Evolutionary conservation across 176 grass and related monocot genomes (phyloP).

Genomic region (Calamus simplicifolius): DNA sequence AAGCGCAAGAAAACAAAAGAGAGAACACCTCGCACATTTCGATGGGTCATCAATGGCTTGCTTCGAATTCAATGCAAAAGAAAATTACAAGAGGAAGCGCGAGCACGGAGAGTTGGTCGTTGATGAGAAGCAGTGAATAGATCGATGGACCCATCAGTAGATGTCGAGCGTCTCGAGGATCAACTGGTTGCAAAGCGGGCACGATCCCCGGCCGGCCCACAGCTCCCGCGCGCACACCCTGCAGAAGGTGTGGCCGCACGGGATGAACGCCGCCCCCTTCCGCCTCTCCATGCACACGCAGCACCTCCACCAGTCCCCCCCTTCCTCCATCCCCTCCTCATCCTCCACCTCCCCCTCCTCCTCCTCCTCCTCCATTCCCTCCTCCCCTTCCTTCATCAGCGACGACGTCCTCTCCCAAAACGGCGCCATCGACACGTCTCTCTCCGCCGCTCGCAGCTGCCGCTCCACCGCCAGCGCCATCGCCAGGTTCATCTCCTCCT

Average conservation of each 20-base stretch:
- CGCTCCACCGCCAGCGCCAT: conserved; percentile 7
- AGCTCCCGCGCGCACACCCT: conserved; percentile 5
- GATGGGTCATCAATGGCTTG: too few species aligned
- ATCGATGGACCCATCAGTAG: neutral
- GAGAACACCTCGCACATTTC: too few species aligned
- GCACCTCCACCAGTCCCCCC: neutral
- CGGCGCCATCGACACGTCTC: neutral
- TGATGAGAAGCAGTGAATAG: too few species aligned
- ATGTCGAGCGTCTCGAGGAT: neutral
- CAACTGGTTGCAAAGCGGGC: neutral
- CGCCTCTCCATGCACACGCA: conserved; percentile 8
- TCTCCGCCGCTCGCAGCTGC: neutral
- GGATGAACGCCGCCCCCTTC: conserved; percentile 7
- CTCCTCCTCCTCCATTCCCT: neutral
- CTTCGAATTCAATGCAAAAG: too few species aligned
- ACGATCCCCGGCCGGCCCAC: neutral
- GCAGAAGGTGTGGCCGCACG: conserved; percentile 9
- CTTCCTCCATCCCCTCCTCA: neutral
- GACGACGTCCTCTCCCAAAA: neutral
- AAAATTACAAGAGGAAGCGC: too few species aligned
- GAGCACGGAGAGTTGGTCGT: too few species aligned
- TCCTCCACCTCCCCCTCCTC: neutral
- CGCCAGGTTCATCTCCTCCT: conserved; percentile 6
- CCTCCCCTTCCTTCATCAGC: conserved; percentile 1
- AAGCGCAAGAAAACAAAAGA: too few species aligned